Conservation (phyloP, 805 yeast genomes). For the Jamesozyma lodderae region DNA sequence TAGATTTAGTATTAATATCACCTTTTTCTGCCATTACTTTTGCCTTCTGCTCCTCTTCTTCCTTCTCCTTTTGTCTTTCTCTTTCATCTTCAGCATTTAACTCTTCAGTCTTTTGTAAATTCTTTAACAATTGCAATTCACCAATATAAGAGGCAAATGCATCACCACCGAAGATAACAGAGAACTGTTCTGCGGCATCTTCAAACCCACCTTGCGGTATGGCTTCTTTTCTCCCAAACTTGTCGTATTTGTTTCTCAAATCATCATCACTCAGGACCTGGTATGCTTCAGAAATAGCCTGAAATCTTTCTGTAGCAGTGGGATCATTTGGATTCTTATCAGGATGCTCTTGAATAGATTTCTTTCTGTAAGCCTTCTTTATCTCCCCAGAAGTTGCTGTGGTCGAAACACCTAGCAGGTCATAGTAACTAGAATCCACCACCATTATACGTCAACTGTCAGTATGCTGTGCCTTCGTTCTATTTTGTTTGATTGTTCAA, state of each 20-base stretch:
- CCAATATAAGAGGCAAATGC: slow-evolving; percentile 85
- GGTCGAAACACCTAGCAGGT: slow-evolving; percentile 47
- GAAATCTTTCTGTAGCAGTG: slow-evolving; percentile 62
- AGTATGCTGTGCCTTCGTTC: too few species aligned
- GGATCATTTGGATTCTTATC: slow-evolving; percentile 76
- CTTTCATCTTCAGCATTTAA: slow-evolving; percentile 39
- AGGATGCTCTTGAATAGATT: slow-evolving; percentile 70
- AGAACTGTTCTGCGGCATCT: slow-evolving; percentile 64
- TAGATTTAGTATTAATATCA: too few species aligned
- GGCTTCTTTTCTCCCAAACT: slow-evolving; percentile 64
- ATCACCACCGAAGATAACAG: slow-evolving; percentile 79
- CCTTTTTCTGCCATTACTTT: slow-evolving; percentile 12
- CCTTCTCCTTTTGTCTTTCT: slow-evolving; percentile 30
- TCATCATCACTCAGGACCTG: slow-evolving; percentile 63
- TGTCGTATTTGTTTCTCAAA: slow-evolving; percentile 60
- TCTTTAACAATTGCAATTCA: slow-evolving; percentile 69
- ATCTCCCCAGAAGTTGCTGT: slow-evolving; percentile 58
- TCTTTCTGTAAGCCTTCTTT: slow-evolving; percentile 71
- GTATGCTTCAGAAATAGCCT: slow-evolving; percentile 57
- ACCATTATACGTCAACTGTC: slow-evolving; percentile 44
- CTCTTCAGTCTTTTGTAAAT: slow-evolving; percentile 56
- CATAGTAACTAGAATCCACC: slow-evolving; percentile 67
- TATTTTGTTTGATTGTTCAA: too few species aligned
- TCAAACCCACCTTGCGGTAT: slow-evolving; percentile 65
- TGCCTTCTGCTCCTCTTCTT: slow-evolving; percentile 30